Evolutionary conservation across 495 filamentous ascomycete species (phyloP).

Genomic region (Penicillium bialowiezense): DNA sequence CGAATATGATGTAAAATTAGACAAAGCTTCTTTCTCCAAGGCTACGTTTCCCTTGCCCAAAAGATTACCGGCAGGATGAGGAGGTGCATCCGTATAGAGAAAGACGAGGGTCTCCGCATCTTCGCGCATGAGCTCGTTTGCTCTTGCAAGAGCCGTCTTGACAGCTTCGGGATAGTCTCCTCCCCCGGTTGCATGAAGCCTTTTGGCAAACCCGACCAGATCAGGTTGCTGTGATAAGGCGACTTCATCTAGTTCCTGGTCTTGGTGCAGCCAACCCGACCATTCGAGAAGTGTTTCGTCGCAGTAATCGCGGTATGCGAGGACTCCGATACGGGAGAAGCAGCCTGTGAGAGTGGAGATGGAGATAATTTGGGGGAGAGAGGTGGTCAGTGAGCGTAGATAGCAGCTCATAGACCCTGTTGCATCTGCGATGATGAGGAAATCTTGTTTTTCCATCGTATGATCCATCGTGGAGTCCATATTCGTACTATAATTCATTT

Average conservation of each 20-base stretch:
- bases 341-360: conserved; percentile 42
- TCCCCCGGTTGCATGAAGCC: conserved; percentile 12
- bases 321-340: conserved; percentile 41
- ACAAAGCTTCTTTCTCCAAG: conserved; percentile 11
- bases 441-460: conserved; percentile 13
- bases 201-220: conserved; percentile 4
- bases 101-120: conserved; percentile 45
- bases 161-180: conserved; percentile 43
- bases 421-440: conserved; percentile 36
- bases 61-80: conserved; percentile 34
- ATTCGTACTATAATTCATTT: too few relatives aligned
- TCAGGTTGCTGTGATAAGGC: conserved; percentile 7
- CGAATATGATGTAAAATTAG: conserved; percentile 16
- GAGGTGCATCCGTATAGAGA: conserved; percentile 47
- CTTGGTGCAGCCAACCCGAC: conserved; percentile 38
- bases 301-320: conserved; percentile 46
- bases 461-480: too few relatives aligned
- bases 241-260: background rate
- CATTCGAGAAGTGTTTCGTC: conserved; percentile 29
- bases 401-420: conserved; percentile 42
- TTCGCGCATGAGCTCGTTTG: conserved; percentile 40
- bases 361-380: conserved; percentile 43
- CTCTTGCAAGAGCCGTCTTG: conserved; percentile 43
- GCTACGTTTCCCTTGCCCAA: background rate
- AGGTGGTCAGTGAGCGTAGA: conserved; percentile 33